phyloP scores from a whole-genome alignment of 2,329 filamentous ascomycete genomes.

The Ceratocystis huliohia region DNA sequence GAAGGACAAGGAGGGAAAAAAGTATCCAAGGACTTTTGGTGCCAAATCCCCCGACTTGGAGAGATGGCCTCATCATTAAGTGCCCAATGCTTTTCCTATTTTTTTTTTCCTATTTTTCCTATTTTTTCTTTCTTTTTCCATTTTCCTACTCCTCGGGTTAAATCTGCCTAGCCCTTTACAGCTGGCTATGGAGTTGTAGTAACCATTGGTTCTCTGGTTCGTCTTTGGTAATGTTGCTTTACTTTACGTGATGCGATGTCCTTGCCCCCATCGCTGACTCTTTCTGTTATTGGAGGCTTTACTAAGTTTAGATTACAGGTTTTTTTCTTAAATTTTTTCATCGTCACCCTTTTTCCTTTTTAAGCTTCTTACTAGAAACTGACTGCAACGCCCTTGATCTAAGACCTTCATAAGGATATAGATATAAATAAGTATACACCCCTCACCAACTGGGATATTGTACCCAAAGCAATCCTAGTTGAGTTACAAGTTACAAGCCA shows the following conservation, averaged over 20 bases:
- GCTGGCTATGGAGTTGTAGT: neutral
- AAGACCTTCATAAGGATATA: neutral
- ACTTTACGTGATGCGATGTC: neutral
- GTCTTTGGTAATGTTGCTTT: too few species aligned
- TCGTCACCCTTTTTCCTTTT: neutral
- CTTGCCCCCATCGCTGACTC: neutral
- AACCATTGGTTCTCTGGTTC: too few species aligned
- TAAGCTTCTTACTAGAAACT: constrained; percentile 3
- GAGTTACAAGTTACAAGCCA: too few species aligned
- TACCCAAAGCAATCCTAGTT: neutral
- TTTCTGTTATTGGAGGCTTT: neutral
- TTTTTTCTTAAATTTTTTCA: neutral
- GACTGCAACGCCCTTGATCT: neutral
- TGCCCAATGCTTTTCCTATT: constrained; percentile 5
- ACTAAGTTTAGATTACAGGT: neutral
- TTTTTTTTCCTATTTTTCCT: neutral
- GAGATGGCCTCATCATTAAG: constrained; percentile 6
- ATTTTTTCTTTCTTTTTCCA: neutral
- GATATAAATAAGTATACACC: neutral
- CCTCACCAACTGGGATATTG: neutral
- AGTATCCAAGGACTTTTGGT: constrained; percentile 7
- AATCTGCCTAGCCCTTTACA: constrained; percentile 1
- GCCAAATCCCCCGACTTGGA: constrained; percentile 1
- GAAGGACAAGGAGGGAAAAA: neutral
- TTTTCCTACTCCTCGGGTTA: neutral